Evolutionary conservation across 352 stramenopile genomes (phyloP).

Genomic region (Globisporangium polare): DNA sequence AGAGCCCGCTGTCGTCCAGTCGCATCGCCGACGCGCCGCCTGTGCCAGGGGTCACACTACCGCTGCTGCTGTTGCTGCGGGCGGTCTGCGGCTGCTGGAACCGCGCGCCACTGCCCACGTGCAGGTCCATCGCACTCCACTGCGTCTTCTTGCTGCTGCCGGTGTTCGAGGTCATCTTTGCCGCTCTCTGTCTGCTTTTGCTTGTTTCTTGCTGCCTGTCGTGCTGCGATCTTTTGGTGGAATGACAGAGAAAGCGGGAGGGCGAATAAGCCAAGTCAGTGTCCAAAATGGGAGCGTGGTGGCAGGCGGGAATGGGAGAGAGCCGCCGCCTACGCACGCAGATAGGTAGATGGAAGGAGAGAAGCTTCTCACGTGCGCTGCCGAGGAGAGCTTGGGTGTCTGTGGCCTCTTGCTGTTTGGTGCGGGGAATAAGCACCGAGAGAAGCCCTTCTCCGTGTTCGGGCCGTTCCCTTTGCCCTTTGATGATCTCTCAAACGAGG

Average conservation of each 20-base stretch:
- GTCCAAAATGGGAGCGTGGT: neutral
- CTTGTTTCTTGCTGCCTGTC: neutral
- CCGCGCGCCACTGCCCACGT: slow-evolving; percentile 15
- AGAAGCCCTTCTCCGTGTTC: neutral
- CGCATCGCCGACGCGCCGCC: neutral
- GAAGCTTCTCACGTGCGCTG: neutral
- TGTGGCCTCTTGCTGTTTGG: neutral
- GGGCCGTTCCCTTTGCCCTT: no score
- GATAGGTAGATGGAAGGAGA: neutral
- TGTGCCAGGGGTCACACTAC: neutral
- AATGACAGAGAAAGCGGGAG: slow-evolving; percentile 2
- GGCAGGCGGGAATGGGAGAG: neutral
- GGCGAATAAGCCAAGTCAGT: slow-evolving; percentile 3
- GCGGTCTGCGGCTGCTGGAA: slow-evolving; percentile 1
- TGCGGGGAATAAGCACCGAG: neutral
- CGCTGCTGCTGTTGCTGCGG: neutral
- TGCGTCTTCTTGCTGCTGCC: slow-evolving; percentile 26
- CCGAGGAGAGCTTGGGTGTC: neutral
- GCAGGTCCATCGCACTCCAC: slow-evolving; percentile 48
- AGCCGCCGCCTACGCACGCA: neutral
- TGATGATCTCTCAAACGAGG: no score
- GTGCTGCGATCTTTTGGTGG: slow-evolving; percentile 5
- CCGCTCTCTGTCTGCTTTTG: neutral
- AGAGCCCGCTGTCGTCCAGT: slow-evolving; percentile 43
- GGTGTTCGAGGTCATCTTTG: slow-evolving; percentile 3